A percentile compares a stretch with the other conserved stretches of the same genome.
These are phyloP conservation scores for Neonectria neomacrospora DNA, from an alignment of 2,329 filamentous ascomycete genomes.

Conservation along the genomic window DNA sequence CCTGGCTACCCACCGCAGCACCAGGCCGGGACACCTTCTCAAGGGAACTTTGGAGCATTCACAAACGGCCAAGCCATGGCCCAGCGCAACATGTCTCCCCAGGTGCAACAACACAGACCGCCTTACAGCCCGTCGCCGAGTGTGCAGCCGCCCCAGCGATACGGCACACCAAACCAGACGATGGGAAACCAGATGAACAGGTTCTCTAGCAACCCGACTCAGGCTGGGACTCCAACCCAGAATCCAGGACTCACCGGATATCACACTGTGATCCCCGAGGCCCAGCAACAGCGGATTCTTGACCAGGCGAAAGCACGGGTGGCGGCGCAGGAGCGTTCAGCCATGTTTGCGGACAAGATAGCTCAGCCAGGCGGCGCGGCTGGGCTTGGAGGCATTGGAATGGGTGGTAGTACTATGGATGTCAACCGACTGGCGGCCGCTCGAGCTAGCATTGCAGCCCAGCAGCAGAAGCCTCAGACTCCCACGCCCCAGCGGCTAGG, in stretches of 20 bases:
- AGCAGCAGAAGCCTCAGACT: constrained; percentile 53
- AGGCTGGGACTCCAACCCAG: constrained; percentile 47
- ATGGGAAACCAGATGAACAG: constrained; percentile 47
- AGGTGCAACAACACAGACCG: constrained; percentile 52
- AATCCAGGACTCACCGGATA: constrained; percentile 57
- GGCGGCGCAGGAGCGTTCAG: constrained; percentile 56
- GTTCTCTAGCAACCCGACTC: constrained; percentile 48
- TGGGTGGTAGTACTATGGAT: constrained; percentile 46
- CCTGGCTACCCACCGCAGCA: constrained; percentile 53
- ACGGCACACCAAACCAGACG: constrained; percentile 46
- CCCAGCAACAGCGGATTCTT: constrained; percentile 61
- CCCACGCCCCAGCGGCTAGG: constrained; percentile 46
- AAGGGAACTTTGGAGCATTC: constrained; percentile 51
- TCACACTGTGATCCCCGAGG: constrained; percentile 61
- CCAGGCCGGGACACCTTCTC: constrained; percentile 48
- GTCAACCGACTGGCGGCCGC: constrained; percentile 47
- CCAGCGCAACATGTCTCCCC: constrained; percentile 58
- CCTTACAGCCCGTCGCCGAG: constrained; percentile 54
- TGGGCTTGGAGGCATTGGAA: constrained; percentile 43
- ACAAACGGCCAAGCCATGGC: constrained; percentile 58
- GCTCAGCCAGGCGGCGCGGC: constrained; percentile 59
- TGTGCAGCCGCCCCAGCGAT: constrained; percentile 50
- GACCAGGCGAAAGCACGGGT: constrained; percentile 63
- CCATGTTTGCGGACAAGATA: constrained; percentile 55
- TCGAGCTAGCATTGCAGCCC: constrained; percentile 51